These are phyloP conservation scores for Macadamia tetraphylla DNA, from an alignment of 164 flowering plant genomes.

Conservation along the genomic window DNA sequence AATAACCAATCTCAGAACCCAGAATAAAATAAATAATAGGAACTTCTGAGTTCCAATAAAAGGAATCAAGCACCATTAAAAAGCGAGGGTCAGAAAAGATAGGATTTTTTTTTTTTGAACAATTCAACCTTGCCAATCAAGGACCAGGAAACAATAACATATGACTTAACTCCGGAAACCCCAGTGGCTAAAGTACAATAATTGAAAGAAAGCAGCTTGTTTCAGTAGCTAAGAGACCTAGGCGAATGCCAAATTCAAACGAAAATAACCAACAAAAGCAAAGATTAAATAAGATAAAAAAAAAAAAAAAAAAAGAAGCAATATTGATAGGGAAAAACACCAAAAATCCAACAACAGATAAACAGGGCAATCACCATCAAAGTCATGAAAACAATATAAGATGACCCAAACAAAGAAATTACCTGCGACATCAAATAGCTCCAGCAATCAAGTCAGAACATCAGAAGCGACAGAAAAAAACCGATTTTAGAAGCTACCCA, in stretches of 20 bases:
- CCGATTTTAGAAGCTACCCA: neutral
- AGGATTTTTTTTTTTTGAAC: too few species aligned
- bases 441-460: conserved; percentile 7
- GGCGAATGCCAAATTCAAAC: neutral
- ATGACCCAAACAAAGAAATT: neutral
- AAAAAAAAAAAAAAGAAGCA: neutral
- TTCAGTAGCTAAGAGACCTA: neutral
- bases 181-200: neutral
- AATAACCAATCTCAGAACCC: neutral
- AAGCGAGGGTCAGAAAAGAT: too few species aligned
- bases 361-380: neutral
- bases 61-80: too few species aligned
- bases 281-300: neutral
- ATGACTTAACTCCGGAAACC: neutral
- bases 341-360: neutral
- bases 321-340: neutral
- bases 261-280: neutral
- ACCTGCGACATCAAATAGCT: conserved; percentile 9
- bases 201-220: conserved; percentile 4
- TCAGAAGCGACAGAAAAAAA: conserved; percentile 2
- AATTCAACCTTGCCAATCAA: too few species aligned
- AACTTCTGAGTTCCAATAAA: neutral
- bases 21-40: neutral
- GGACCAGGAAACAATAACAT: too few species aligned
- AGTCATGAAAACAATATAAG: neutral